These are phyloP conservation scores for Glycine latifolia DNA, from an alignment of 306 rosid species.

Conservation along the genomic window DNA sequence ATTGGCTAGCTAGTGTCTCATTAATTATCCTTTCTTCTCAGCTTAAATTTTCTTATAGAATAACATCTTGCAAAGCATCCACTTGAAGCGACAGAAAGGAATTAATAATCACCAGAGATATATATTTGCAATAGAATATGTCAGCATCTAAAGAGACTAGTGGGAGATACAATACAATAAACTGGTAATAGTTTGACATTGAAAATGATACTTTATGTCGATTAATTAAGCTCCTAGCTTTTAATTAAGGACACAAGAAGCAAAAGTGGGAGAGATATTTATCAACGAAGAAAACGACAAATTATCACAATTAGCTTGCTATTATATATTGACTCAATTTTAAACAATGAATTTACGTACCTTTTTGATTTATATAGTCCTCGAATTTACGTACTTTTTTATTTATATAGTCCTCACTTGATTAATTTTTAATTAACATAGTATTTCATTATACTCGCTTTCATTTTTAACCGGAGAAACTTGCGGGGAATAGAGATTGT, in stretches of 20 bases:
- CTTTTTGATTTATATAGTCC: no score
- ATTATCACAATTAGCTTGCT: background rate
- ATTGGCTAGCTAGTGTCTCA: background rate
- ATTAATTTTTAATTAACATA: background rate
- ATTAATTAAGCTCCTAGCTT: conserved; percentile 2
- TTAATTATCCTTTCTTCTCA: background rate
- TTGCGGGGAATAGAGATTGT: conserved; percentile 1
- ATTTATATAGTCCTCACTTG: background rate
- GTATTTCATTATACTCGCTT: background rate
- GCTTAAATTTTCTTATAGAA: background rate
- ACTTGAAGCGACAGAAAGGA: conserved; percentile 2
- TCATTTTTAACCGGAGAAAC: background rate
- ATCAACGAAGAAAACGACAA: background rate
- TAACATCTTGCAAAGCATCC: background rate
- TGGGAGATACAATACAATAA: conserved; percentile 1
- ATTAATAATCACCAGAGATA: conserved; percentile 26
- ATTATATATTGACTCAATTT: background rate
- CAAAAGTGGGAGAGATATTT: background rate
- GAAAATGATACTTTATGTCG: background rate
- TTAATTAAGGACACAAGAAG: background rate
- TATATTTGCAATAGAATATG: no score
- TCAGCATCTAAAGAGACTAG: background rate
- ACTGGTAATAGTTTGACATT: background rate
- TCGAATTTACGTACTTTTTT: background rate
- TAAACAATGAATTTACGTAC: no score